A percentile compares a stretch with the other conserved stretches of the same genome.
These are phyloP conservation scores for Bipolaris sorokiniana DNA, from an alignment of 2,329 filamentous ascomycete species.

Conservation along the genomic window DNA sequence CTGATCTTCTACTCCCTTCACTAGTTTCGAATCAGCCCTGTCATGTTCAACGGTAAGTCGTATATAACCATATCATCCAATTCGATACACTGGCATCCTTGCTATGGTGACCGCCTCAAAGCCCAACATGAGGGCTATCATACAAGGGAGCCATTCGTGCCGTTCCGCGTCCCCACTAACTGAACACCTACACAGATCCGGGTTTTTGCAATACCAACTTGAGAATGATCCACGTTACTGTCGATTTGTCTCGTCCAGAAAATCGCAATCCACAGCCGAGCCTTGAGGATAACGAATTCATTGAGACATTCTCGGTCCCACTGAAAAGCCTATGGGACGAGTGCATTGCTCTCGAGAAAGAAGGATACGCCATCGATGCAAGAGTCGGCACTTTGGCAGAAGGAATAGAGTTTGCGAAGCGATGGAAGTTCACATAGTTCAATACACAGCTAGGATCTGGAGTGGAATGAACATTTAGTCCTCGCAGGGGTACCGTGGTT, in stretches of 20 bases:
- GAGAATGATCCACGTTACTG: constrained; percentile 72
- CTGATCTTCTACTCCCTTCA: neutral
- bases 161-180: neutral
- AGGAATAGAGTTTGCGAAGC: constrained; percentile 74
- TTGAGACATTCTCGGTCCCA: constrained; percentile 76
- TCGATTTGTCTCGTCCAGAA: constrained; percentile 71
- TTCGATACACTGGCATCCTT: neutral
- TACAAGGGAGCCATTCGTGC: too few relatives aligned
- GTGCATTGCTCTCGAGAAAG: constrained; percentile 68
- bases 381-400: constrained; percentile 79
- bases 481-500: too few relatives aligned
- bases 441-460: neutral
- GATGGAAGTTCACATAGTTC: constrained; percentile 42
- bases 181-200: constrained; percentile 38
- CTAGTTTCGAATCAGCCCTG: constrained; percentile 46
- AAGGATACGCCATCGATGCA: constrained; percentile 81
- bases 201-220: constrained; percentile 53
- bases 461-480: too few relatives aligned
- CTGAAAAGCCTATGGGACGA: constrained; percentile 69
- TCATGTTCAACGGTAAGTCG: constrained; percentile 53
- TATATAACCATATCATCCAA: neutral
- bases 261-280: constrained; percentile 72
- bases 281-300: constrained; percentile 81
- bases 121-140: neutral
- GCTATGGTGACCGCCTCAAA: neutral